Evolutionary conservation across 2,329 filamentous ascomycete genomes (phyloP).

Genomic region (Amesomyces nigricolor): DNA sequence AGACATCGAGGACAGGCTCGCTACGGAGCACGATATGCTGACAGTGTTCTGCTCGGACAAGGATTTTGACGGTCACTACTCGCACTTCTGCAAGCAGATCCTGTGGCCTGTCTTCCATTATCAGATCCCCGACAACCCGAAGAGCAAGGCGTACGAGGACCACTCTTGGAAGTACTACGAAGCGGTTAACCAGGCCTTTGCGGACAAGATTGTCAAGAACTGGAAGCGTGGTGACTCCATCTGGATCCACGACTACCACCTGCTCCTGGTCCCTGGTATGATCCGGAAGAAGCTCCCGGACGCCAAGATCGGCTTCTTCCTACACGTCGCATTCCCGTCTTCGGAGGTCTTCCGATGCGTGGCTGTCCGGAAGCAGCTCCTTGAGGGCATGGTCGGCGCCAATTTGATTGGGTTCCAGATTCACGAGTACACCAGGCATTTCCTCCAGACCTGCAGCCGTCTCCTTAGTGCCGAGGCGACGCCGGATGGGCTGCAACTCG

Average conservation of each 20-base stretch:
- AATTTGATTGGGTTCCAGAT: constrained; percentile 94
- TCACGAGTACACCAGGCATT: constrained; percentile 87
- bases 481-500: constrained; percentile 79
- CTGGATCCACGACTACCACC: constrained; percentile 94
- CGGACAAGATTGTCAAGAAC: constrained; percentile 80
- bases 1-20: constrained; percentile 76
- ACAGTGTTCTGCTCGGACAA: constrained; percentile 83
- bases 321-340: constrained; percentile 91
- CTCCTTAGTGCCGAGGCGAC: constrained; percentile 86
- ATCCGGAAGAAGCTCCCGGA: constrained; percentile 84
- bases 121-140: constrained; percentile 94
- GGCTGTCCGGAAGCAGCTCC: constrained; percentile 75
- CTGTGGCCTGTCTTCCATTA: constrained; percentile 98
- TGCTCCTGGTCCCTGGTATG: constrained; percentile 84
- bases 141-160: constrained; percentile 96
- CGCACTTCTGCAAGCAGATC: constrained; percentile 96
- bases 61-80: constrained; percentile 91
- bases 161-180: constrained; percentile 96
- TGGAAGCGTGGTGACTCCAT: constrained; percentile 92
- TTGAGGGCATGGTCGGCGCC: constrained; percentile 88
- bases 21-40: constrained; percentile 75
- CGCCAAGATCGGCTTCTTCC: constrained; percentile 91
- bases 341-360: constrained; percentile 94
- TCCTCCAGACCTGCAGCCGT: constrained; percentile 90
- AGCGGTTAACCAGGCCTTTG: constrained; percentile 87